phyloP scores from a whole-genome alignment of 148 eudicot species.

The Hydrangea macrophylla region DNA sequence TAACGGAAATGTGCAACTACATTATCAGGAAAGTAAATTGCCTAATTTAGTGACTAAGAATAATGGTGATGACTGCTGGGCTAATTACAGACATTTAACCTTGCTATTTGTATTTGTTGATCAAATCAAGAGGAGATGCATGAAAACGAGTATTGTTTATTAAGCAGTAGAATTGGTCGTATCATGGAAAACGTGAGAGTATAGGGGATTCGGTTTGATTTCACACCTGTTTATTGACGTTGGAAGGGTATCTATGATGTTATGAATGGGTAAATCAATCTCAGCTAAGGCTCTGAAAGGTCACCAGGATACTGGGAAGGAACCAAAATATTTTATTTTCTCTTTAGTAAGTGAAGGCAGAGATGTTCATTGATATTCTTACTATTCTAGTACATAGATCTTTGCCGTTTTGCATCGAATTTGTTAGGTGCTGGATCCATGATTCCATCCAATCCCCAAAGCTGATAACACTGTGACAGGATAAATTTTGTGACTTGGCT shows the following conservation, averaged over 20 bases:
- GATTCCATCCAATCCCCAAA: too few species aligned
- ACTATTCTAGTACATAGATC: neutral
- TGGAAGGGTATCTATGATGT: neutral
- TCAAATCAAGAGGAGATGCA: neutral
- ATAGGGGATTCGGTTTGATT: too few species aligned
- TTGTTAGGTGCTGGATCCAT: too few species aligned
- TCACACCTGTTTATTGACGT: neutral
- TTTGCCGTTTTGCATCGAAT: too few species aligned
- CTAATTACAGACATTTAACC: neutral
- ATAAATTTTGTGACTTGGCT: too few species aligned
- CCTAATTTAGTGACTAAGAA: neutral
- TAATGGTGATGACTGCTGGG: neutral
- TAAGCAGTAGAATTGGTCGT: neutral
- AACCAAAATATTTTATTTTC: too few species aligned
- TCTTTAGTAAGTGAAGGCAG: too few species aligned
- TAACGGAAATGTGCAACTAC: too few species aligned
- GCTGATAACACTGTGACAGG: too few species aligned
- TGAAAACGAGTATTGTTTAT: neutral
- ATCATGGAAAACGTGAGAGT: neutral
- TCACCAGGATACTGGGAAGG: too few species aligned
- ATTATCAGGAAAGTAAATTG: too few species aligned
- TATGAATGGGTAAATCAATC: neutral
- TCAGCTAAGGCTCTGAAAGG: neutral
- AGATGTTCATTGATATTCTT: neutral
- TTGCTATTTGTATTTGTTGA: neutral